Base-by-base conservation (phyloP, 2,329 filamentous ascomycete species). In the Botrytis porri region DNA sequence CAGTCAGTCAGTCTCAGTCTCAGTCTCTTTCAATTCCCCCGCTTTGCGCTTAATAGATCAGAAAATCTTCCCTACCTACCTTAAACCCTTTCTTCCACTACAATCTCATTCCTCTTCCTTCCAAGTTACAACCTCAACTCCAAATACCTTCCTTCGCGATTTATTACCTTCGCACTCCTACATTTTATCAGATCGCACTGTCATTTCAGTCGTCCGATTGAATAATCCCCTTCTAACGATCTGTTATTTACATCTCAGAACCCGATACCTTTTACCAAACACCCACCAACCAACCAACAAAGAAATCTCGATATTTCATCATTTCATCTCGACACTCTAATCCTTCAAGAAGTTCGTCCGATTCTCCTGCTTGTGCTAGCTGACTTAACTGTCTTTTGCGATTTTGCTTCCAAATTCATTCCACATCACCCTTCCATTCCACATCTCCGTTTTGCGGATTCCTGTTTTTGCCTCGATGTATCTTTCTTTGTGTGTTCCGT, bases 401-500 rank as follows among this genome's bases (percentile, higher is more conserved):
- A 72, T 73, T 73, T 66, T 70, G 66, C 74, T 75, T 63, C 76
- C 45, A 45, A 65, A 43, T 37, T 48, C 32, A 10, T 39, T 67
- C 74, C 74, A 75, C 72, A 76, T 79, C 78, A 77, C 76, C 75
- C 77, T 77, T 75, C 78, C 62, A 48, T 72, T 67, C 76, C 78
- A 78, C 75, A 73, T 75, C 69, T 80, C 76, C 76, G 77, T 74
- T 80, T 71, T 76, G 76, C 78, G 76, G 77, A 75, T 73, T 79
- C 78, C 76, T 81, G 79, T 80, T 79, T 57, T 77, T 80, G 76
- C 79, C 76, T 79, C 79, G 78, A 79, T 81, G 80, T 81, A 80
- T 79, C 77, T 80, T 81, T 81, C 78, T 75, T 80, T 81, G 77
- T 73, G 75, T 79, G 77, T 77, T 77, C 77, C 77, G 75, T 77